These are phyloP conservation scores for Nothophoma quercina DNA, from an alignment of 2,329 filamentous ascomycete genomes.

Conservation along the genomic window DNA sequence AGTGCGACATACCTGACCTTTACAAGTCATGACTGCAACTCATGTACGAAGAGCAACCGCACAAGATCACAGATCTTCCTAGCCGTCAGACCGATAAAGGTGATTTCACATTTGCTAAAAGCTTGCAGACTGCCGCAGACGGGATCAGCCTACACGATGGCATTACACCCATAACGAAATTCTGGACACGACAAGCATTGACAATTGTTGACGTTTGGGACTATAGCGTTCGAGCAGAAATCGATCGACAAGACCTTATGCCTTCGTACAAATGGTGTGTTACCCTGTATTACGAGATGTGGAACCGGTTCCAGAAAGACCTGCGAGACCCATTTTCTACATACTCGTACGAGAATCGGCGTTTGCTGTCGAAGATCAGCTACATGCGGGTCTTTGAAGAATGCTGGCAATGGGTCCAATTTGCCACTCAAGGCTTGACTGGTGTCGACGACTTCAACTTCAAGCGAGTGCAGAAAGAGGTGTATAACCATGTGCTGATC, in stretches of 20 bases:
- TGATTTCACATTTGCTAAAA: no score
- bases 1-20: neutral
- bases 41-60: constrained; percentile 4
- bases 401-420: neutral
- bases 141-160: neutral
- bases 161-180: neutral
- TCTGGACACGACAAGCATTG: constrained; percentile 1
- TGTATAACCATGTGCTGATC: neutral
- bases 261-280: constrained; percentile 1
- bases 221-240: neutral
- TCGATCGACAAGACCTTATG: neutral
- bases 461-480: neutral
- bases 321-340: constrained; percentile 1
- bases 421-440: no score
- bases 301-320: neutral
- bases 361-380: neutral
- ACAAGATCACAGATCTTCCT: neutral
- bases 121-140: no score
- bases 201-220: neutral
- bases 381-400: neutral
- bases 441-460: neutral
- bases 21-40: neutral
- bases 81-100: no score
- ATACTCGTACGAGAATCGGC: neutral
- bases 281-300: neutral